Base-by-base conservation (phyloP, 345 rosid species). In the Abelmoschus esculentus region DNA sequence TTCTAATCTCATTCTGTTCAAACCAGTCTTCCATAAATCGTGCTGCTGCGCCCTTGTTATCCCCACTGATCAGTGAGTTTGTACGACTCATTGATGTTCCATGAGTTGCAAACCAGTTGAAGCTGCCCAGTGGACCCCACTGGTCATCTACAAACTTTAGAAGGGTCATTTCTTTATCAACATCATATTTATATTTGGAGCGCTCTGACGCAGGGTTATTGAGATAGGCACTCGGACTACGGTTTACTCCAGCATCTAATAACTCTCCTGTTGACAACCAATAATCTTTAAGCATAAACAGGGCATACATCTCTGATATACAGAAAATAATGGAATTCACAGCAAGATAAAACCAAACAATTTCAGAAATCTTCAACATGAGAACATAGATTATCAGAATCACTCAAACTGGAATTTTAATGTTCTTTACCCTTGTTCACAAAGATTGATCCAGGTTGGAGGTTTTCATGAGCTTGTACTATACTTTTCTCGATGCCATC, bases 21-120 rank as follows among this genome's bases (percentile, higher is more conserved):
- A 90, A 89, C 99, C 96, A 90, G 72, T 95, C 98, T 81, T 95
- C 99, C 98, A 89, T 95, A 75, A 95, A 80, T 67, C 99, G 87
- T 1, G 99, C 90, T 70, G 98, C 99, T 63, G 98, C 83, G 2
- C 99, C 99, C 83, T 95, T 95, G 86, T 95, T 95, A 82, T 95
- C 99, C 75, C 99, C 99, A 76, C 99, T 95, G 73, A 92, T 85
- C 81, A 92, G 82, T 26, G 97, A 86, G 86, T 95, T 95, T 70
- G 93, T 75, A 69, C 98, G 98, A 70, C 97, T 88, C 99, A 95
- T 95, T 76, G 98, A 95, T 58, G 99, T 92, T 74, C 98, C 99
- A 70, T 95, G 99, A 70, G 98, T 95, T 61, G 99, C 92, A 83
- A 95, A 95, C 98, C 97, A 92, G 74, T 90, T 95, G 82, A 95